phyloP scores from a whole-genome alignment of 805 yeast genomes.

The Saccharomycopsis sp. region DNA sequence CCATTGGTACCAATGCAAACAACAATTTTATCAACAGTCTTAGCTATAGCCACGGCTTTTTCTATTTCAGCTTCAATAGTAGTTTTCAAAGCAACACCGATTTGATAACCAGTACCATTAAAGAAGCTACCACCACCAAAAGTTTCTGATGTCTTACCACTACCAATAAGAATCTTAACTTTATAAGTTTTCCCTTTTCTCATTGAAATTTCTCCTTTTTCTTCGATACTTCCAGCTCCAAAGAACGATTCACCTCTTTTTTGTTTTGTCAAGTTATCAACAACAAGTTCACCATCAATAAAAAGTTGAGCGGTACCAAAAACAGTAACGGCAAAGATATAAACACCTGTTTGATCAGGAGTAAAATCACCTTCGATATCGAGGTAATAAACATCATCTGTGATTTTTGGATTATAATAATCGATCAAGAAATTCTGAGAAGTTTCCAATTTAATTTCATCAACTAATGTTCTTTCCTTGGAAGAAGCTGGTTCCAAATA shows the following conservation, averaged over 20 bases:
- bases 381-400: conserved; percentile 27
- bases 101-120: too few relatives aligned
- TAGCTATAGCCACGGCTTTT: conserved; percentile 40
- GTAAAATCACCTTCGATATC: conserved; percentile 33
- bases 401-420: background rate
- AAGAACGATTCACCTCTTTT: conserved; percentile 39
- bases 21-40: conserved; percentile 41
- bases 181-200: conserved; percentile 36
- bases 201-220: conserved; percentile 28
- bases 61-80: conserved; percentile 21
- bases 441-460: conserved; percentile 4
- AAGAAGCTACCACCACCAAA: too few relatives aligned
- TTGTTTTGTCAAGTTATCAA: conserved; percentile 48
- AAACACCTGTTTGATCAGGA: conserved; percentile 39
- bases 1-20: conserved; percentile 39
- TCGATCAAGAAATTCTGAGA: conserved; percentile 23
- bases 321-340: conserved; percentile 41
- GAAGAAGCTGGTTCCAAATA: background rate
- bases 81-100: conserved; percentile 24
- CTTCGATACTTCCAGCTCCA: conserved; percentile 46
- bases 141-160: conserved; percentile 30
- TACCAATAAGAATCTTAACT: conserved; percentile 40
- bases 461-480: background rate
- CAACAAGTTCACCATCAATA: conserved; percentile 40
- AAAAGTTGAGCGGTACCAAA: conserved; percentile 47